Percentiles rank a stretch among this genome's conserved stretches.
phyloP scores from a whole-genome alignment of 1,139 yeast genomes.

The Yamadazyma atlantica region DNA sequence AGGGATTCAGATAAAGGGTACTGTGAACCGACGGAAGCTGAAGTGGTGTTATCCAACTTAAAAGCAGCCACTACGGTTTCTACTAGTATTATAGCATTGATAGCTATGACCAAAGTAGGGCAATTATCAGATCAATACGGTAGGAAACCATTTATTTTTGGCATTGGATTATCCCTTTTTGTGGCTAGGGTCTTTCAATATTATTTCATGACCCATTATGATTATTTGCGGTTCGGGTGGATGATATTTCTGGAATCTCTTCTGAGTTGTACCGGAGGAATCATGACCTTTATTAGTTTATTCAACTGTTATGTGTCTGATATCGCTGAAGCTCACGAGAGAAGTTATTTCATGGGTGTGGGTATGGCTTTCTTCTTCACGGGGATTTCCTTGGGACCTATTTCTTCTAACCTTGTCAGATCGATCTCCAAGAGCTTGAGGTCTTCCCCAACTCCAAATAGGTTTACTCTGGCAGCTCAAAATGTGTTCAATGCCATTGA shows the following conservation, averaged over 20 bases:
- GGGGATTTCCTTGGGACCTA: conserved; percentile 68
- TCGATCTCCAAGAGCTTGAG: conserved; percentile 16
- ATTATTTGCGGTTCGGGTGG: conserved; percentile 31
- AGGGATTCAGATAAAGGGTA: conserved; percentile 10
- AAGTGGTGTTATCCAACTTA: conserved; percentile 32
- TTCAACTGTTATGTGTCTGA: conserved; percentile 63
- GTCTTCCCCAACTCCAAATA: neutral
- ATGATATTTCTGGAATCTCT: conserved; percentile 36
- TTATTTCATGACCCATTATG: conserved; percentile 25
- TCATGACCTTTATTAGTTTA: conserved; percentile 47
- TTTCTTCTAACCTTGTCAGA: conserved; percentile 45
- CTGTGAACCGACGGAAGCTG: conserved; percentile 37
- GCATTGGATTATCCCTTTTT: conserved; percentile 27
- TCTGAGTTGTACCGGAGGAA: conserved; percentile 55
- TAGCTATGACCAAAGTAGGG: conserved; percentile 50
- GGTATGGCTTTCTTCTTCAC: conserved; percentile 53
- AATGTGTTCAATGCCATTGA: conserved; percentile 10
- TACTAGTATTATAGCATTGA: conserved; percentile 25
- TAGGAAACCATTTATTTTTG: conserved; percentile 46
- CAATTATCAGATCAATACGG: conserved; percentile 65
- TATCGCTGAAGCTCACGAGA: conserved; percentile 52
- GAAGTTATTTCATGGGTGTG: conserved; percentile 57
- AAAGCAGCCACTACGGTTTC: conserved; percentile 23
- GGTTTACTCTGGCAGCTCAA: neutral
- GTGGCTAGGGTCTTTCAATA: conserved; percentile 25